These are phyloP conservation scores for Coelastrella sp. DNA, from an alignment of 139 green algal species.

Conservation along the genomic window DNA sequence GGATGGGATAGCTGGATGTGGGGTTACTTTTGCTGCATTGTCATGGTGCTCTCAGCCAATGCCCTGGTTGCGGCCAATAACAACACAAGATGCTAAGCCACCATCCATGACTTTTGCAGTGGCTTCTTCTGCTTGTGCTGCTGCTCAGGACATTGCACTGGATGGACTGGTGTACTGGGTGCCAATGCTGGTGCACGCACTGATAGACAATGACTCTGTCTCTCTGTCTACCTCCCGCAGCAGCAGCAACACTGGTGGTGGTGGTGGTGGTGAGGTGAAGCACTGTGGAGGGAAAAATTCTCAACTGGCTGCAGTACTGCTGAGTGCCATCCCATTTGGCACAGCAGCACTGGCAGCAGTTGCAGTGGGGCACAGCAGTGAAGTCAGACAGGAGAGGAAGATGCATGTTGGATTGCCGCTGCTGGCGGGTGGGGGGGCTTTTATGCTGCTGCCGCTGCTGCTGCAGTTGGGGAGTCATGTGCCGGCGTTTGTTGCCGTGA, in stretches of 20 bases:
- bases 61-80: too few relatives aligned
- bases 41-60: too few relatives aligned
- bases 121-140: not conserved
- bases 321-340: conserved; percentile 24
- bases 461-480: not conserved
- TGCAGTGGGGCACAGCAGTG: conserved; percentile 31
- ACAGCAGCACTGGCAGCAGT: conserved; percentile 35
- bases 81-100: too few relatives aligned
- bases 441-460: conserved; percentile 36
- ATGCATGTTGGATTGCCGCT: conserved; percentile 40
- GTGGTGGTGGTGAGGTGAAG: not conserved
- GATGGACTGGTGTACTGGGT: conserved; percentile 45
- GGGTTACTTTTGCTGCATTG: too few relatives aligned
- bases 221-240: not conserved
- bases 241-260: not conserved
- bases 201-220: not conserved
- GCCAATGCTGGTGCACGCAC: conserved; percentile 37
- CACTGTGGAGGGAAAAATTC: conserved; percentile 42
- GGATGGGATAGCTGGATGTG: too few relatives aligned
- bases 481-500: conserved; percentile 22
- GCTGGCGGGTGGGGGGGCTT: conserved; percentile 6
- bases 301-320: conserved; percentile 30
- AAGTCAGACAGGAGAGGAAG: conserved; percentile 4
- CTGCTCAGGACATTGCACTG: conserved; percentile 36
- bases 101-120: not conserved